These are phyloP conservation scores for Coleophoma cylindrospora DNA, from an alignment of 2,329 filamentous ascomycete genomes.

Conservation along the genomic window DNA sequence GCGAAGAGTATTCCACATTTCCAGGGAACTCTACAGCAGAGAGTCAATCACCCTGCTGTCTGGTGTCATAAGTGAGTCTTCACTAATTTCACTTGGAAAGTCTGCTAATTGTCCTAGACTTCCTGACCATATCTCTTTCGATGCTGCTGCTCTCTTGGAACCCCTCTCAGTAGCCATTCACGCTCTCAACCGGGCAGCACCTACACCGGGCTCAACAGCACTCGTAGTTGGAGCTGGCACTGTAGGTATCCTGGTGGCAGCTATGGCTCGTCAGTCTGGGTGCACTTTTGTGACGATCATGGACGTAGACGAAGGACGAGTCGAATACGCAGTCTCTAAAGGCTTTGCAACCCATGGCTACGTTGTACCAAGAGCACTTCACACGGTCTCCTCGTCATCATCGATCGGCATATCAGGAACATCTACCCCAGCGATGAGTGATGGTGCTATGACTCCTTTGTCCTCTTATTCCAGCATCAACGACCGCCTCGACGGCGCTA, in stretches of 20 bases:
- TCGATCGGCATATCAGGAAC: conserved; percentile 37
- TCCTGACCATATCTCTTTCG: conserved; percentile 53
- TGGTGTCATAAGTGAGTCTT: conserved; percentile 56
- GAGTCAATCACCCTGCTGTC: conserved; percentile 55
- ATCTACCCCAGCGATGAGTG: conserved; percentile 37
- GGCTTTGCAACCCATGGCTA: conserved; percentile 57
- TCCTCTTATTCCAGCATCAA: conserved; percentile 34
- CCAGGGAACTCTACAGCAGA: conserved; percentile 57
- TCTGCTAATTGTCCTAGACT: conserved; percentile 33
- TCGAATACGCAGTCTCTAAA: conserved; percentile 52
- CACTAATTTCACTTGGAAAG: not conserved
- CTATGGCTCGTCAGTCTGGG: conserved; percentile 56
- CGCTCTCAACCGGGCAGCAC: conserved; percentile 50
- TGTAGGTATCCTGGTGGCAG: conserved; percentile 57
- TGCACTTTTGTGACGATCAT: conserved; percentile 55
- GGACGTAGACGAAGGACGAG: conserved; percentile 54
- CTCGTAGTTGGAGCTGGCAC: conserved; percentile 63
- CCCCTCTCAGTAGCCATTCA: conserved; percentile 59
- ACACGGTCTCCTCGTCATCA: conserved; percentile 37
- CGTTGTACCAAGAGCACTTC: conserved; percentile 41
- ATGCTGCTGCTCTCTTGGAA: conserved; percentile 55
- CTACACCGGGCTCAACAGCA: conserved; percentile 47
- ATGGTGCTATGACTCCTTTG: conserved; percentile 29
- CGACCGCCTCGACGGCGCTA: conserved; percentile 46
- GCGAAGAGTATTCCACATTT: conserved; percentile 60